Evolutionary conservation across 2,329 filamentous ascomycete genomes (phyloP), one percentile per base, ranked within the genome.

Genomic region (Aspergillus uvarum): DNA sequence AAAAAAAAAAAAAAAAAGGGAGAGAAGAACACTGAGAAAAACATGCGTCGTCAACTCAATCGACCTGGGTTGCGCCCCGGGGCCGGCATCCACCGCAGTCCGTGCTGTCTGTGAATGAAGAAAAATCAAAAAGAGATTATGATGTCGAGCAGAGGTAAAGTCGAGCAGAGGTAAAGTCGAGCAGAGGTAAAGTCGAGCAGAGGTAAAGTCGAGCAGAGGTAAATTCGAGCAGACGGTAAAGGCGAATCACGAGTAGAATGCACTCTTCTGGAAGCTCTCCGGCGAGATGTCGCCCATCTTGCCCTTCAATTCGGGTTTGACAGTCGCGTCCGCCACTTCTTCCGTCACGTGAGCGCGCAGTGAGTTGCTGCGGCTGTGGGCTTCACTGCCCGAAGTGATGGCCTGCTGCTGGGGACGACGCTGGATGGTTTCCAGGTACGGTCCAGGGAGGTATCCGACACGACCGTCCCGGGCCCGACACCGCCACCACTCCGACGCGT

Each of bases 401-500:
- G 77, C 75, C 51, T 80, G 78, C 60, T 80, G 75, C 5, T 69
- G 68, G 11, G 75, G 76, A 61, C 80, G 79, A 56, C 86, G 79
- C 70, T 88, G 84, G 52, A 95, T 87, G 0, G 83, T 85, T 77
- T 96, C 92, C 29, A 99, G 84, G 71, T 97, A 99, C 1, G 92
- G 93, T 1, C 89, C 87, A 2, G 96, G 95, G 5, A 99, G 83
- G 73, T 98, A 99, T 7, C 95, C 95, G 69, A 96, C 88, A 26
- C 92, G 85, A 50, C 92, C 93, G 73, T 98, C 92, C 62, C 95
- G 85, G 14, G 94, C 90, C 58, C 95, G 86, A 77, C 96, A 99
- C 66, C 89, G 87, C 95, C 95, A 99, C 95, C 95, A 99, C 73
- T 99, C 94, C 55, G 90, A 95, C 4, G 92, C 87, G 68, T 95